Evolutionary conservation across 2,329 filamentous ascomycete species (phyloP), one percentile per base, ranked within the genome.

Genomic region (Aspergillus candidus): DNA sequence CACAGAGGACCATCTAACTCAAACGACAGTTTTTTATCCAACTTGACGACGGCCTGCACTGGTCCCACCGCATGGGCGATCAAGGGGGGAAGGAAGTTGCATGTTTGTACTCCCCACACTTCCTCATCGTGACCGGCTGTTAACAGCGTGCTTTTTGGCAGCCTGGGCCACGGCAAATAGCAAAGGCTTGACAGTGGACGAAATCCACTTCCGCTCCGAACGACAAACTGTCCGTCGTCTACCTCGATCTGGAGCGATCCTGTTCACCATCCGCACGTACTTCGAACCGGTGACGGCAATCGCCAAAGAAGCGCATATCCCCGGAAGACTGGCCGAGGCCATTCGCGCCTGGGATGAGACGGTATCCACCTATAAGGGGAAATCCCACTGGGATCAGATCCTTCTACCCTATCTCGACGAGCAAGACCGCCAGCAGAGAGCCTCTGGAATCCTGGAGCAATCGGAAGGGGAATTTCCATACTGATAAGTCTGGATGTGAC

Each of bases 31-130:
- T 45, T 31, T 51, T 51, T 13, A 51, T 51, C 17, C 47, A 51
- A 35, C 43, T 51, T 6, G 49, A 51, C 10, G 49, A 51, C 33
- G 49, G 49, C 37, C 38, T 51, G 4, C 49, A 51, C 39, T 51
- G 49, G 49, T 51, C 49, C 11, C 49, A 51, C 47, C 47, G 49
- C 12, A 51, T 51, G 49, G 49, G 49, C 11, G 41, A 47, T 3
- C 47, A 51, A 32, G 31, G 31, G n/a, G 49, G 49, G 27, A 42
- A 41, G 31, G 47, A 50, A 36, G 41, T 50, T 33, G 49, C 49
- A 15, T 45, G 48, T 50, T 18, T 11, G 48, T 40, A 27, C 22
- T 27, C 22, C 6, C 8, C 22, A 27, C 8, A 10, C 8, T 8
- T 27, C 7, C 22, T 3, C 6, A 7, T 5, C 8, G 22, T 10